Conservation (phyloP, 2,329 filamentous ascomycete genomes). For the Xylaria sp. region DNA sequence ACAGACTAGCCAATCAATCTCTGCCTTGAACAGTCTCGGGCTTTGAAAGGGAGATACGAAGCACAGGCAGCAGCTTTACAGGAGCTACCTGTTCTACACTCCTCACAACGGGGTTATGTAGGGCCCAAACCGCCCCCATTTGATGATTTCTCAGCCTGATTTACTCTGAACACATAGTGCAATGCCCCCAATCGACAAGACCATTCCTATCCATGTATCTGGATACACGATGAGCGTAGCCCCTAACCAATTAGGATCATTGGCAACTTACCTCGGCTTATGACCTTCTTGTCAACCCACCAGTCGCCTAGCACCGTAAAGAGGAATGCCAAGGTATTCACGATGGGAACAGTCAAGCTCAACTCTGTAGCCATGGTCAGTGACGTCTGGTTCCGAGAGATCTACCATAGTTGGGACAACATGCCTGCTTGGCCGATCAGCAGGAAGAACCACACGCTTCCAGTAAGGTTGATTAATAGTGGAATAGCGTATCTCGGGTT, state of each 20-base stretch:
- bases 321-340: slow-evolving; percentile 92
- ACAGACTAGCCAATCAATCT: no score
- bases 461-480: slow-evolving; percentile 84
- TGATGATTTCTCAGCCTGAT: slow-evolving; percentile 18
- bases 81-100: background rate
- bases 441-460: slow-evolving; percentile 95
- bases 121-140: background rate
- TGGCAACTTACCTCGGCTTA: slow-evolving; percentile 70
- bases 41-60: background rate
- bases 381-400: background rate
- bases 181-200: slow-evolving; percentile 34
- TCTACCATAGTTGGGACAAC: slow-evolving; percentile 38
- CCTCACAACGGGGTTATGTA: background rate
- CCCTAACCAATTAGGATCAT: background rate
- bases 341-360: slow-evolving; percentile 91
- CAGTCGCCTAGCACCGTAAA: slow-evolving; percentile 95
- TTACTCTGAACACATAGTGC: slow-evolving; percentile 37
- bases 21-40: background rate
- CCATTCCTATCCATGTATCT: slow-evolving; percentile 38
- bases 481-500: slow-evolving; percentile 86
- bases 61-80: background rate
- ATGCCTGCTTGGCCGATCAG: slow-evolving; percentile 88
- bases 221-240: slow-evolving; percentile 13
- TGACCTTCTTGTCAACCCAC: slow-evolving; percentile 91
- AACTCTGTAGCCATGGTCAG: slow-evolving; percentile 61